Percentiles rank a stretch among this genome's conserved stretches.
These are phyloP conservation scores for Borovskyia barvae DNA, from an alignment of 208 protist genomes.

Conservation along the genomic window DNA sequence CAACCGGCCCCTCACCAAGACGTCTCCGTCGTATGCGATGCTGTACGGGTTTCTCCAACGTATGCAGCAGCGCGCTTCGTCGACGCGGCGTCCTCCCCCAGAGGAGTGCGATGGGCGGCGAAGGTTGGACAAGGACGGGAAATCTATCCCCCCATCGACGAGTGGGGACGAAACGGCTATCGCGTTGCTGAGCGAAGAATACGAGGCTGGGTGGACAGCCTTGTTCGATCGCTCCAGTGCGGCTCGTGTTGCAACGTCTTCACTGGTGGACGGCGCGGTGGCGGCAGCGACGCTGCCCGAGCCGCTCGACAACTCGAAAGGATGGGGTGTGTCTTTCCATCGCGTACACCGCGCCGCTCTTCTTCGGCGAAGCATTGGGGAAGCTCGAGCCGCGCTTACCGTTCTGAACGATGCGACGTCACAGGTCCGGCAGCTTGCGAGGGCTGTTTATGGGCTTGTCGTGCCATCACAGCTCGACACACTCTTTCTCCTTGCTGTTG, in stretches of 20 bases:
- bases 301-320: neutral
- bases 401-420: constrained; percentile 22
- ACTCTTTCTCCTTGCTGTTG: constrained; percentile 26
- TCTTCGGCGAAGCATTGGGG: constrained; percentile 9
- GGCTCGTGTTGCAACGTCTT: neutral
- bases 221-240: constrained; percentile 8
- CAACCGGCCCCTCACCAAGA: constrained; percentile 53
- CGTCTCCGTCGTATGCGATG: constrained; percentile 50
- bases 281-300: neutral
- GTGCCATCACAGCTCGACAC: constrained; percentile 34
- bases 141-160: neutral
- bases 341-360: neutral
- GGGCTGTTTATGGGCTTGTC: constrained; percentile 33
- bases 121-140: too few species aligned
- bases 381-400: constrained; percentile 16
- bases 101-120: neutral
- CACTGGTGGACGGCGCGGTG: neutral
- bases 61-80: constrained; percentile 41
- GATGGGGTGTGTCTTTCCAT: neutral
- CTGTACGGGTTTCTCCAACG: constrained; percentile 56
- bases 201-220: constrained; percentile 19
- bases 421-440: constrained; percentile 6
- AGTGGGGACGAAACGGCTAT: neutral
- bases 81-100: constrained; percentile 5
- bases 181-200: constrained; percentile 1